Evolutionary conservation across 2,329 filamentous ascomycete genomes (phyloP).

Genomic region (Arthrobotrys sinensis): DNA sequence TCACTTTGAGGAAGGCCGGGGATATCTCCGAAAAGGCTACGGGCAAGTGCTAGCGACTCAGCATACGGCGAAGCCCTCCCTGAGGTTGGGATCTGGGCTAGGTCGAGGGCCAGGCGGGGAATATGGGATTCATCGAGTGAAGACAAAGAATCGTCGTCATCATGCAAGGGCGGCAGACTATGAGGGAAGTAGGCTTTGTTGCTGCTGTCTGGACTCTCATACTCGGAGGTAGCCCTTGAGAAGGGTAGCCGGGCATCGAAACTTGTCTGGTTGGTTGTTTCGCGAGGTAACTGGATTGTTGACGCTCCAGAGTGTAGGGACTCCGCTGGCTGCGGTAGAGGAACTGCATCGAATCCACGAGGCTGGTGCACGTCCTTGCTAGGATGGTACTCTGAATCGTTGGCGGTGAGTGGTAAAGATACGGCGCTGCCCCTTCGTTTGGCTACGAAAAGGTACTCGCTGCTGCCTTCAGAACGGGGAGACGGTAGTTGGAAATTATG

Average conservation of each 20-base stretch:
- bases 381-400: slow-evolving; percentile 12
- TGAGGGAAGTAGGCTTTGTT: background rate
- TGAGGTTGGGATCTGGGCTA: slow-evolving; percentile 37
- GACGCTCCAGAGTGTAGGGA: slow-evolving; percentile 21
- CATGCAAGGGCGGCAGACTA: slow-evolving; percentile 19
- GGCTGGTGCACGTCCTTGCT: background rate
- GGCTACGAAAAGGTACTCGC: slow-evolving; percentile 5
- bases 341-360: background rate
- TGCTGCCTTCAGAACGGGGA: slow-evolving; percentile 26
- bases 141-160: slow-evolving; percentile 8
- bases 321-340: background rate
- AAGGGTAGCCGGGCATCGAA: slow-evolving; percentile 24
- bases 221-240: slow-evolving; percentile 39
- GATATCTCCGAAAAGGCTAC: slow-evolving; percentile 52
- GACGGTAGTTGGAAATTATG: slow-evolving; percentile 42
- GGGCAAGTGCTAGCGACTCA: slow-evolving; percentile 48
- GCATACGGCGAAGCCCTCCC: slow-evolving; percentile 41
- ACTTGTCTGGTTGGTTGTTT: background rate
- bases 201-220: slow-evolving; percentile 1
- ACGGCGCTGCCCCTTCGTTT: slow-evolving; percentile 20
- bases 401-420: slow-evolving; percentile 32
- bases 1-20: slow-evolving; percentile 42
- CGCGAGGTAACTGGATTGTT: background rate
- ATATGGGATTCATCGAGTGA: slow-evolving; percentile 18
- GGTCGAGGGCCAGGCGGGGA: background rate